Percentiles rank a stretch among this genome's conserved stretches.
Evolutionary conservation across 768 basidiomycete species (phyloP).

Genomic region (Chalciporus pseudorubinellus): DNA sequence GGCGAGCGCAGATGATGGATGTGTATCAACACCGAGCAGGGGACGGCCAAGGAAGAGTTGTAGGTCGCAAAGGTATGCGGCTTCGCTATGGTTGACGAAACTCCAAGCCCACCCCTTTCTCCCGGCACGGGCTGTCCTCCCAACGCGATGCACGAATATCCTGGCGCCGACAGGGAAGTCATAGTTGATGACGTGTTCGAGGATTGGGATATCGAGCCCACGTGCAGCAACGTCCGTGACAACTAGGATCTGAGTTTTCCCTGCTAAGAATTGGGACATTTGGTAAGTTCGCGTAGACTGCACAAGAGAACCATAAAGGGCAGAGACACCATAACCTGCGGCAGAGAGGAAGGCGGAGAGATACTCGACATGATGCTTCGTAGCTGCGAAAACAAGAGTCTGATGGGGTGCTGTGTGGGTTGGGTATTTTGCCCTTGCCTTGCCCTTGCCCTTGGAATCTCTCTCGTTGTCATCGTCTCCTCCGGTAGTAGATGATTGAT

Average conservation of each 20-base stretch:
- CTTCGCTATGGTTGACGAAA: slow-evolving; percentile 79
- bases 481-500: slow-evolving; percentile 25
- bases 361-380: slow-evolving; percentile 99
- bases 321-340: slow-evolving; percentile 85
- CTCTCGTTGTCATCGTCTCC: slow-evolving; percentile 21
- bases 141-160: slow-evolving; percentile 95
- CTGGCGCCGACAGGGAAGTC: slow-evolving; percentile 94
- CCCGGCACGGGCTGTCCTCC: slow-evolving; percentile 94
- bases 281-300: slow-evolving; percentile 86
- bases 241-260: slow-evolving; percentile 78
- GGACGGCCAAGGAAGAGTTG: slow-evolving; percentile 90
- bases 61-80: slow-evolving; percentile 89
- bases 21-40: slow-evolving; percentile 44
- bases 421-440: slow-evolving; percentile 44
- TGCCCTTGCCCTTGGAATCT: slow-evolving; percentile 50
- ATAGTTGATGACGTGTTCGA: slow-evolving; percentile 97
- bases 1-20: slow-evolving; percentile 33
- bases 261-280: slow-evolving; percentile 86
- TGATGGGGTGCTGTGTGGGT: slow-evolving; percentile 77
- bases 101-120: slow-evolving; percentile 97
- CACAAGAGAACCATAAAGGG: slow-evolving; percentile 94
- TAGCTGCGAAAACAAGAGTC: slow-evolving; percentile 91
- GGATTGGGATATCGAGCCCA: slow-evolving; percentile 94
- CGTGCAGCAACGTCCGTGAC: slow-evolving; percentile 98
- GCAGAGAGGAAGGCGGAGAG: slow-evolving; percentile 71